phyloP scores from a whole-genome alignment of 306 rosid species.

The Castanospermum australe region DNA sequence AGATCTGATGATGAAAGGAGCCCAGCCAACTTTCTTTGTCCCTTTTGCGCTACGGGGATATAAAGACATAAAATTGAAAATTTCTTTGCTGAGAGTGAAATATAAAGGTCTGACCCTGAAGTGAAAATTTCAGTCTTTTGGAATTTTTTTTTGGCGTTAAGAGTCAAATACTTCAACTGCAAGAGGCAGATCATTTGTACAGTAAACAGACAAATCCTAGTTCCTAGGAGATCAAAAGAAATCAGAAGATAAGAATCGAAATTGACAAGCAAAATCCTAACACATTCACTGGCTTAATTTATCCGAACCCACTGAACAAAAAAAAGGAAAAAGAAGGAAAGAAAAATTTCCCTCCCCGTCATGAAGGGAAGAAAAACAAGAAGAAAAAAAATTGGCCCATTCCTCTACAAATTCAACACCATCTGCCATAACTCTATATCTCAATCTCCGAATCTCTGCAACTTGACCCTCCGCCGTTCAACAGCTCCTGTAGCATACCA shows the following conservation, averaged over 20 bases:
- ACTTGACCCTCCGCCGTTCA: slow-evolving; percentile 53
- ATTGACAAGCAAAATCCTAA: slow-evolving; percentile 34
- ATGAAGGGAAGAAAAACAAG: slow-evolving; percentile 19
- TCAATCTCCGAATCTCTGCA: slow-evolving; percentile 52
- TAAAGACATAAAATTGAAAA: neutral
- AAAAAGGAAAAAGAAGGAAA: neutral
- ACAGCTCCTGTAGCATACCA: slow-evolving; percentile 46
- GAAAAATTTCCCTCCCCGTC: neutral
- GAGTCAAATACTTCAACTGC: slow-evolving; percentile 34
- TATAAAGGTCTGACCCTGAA: neutral
- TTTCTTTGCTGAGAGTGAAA: neutral
- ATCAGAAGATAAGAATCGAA: slow-evolving; percentile 14
- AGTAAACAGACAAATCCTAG: slow-evolving; percentile 43
- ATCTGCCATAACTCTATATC: slow-evolving; percentile 30
- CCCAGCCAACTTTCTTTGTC: neutral
- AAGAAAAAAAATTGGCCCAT: slow-evolving; percentile 9
- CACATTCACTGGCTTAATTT: slow-evolving; percentile 17
- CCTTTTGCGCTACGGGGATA: neutral
- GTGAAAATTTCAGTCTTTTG: neutral
- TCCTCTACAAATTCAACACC: slow-evolving; percentile 47
- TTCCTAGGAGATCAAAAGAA: slow-evolving; percentile 23
- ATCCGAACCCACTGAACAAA: neutral
- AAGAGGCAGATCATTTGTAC: slow-evolving; percentile 52
- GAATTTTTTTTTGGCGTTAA: neutral
- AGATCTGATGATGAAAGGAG: neutral